Base-by-base conservation (phyloP, 2,329 filamentous ascomycete species). In the Hymenoscyphus scutula region DNA sequence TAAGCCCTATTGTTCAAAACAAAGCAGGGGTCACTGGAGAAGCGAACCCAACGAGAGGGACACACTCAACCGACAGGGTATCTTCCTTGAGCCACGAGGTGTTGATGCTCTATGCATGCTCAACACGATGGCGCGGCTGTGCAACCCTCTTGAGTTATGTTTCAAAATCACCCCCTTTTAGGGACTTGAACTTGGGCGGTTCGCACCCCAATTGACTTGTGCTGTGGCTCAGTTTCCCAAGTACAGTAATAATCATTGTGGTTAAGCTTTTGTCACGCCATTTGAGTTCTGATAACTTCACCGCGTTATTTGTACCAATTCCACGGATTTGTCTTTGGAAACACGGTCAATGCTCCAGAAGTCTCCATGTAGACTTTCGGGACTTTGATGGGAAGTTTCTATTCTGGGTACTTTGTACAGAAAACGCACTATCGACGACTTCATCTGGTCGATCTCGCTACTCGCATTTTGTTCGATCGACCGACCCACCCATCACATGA, bases 1-100 rank as follows among this genome's bases (percentile, higher is more conserved):
- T 64, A 62, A 64, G 63, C 63, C 63, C 60, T 64, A 62, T n/a
- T n/a, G n/a, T n/a, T n/a, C 60, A 62, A 27, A 15, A 30, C 13
- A 17, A 51, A 56, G 11, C 29, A 38, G 32, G 34, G 34, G 55
- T 57, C n/a, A 27, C 13, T 38, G 10, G 8, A 10, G n/a, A 37
- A 25, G 32, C 32, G 55, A 56, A 48, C n/a, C 41, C 41, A 25
- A 25, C 41, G 11, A 19, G 41, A 45, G 41, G 41, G 41, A 17
- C 41, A 48, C 15, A 5, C 38, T 45, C n/a, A n/a, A n/a, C 15
- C 1, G 38, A 45, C 38, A 45, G 41, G 41, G 41, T 8, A 25
- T 53, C 45, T 56, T 51, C 53, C 34, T 32, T 41, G 51, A 48
- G 54, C 59, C 60, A 62, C 60, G 60, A 62, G 60, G 38, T 54